Evolutionary conservation across 768 basidiomycete species (phyloP).

Genomic region (Lactarius akahatsu): DNA sequence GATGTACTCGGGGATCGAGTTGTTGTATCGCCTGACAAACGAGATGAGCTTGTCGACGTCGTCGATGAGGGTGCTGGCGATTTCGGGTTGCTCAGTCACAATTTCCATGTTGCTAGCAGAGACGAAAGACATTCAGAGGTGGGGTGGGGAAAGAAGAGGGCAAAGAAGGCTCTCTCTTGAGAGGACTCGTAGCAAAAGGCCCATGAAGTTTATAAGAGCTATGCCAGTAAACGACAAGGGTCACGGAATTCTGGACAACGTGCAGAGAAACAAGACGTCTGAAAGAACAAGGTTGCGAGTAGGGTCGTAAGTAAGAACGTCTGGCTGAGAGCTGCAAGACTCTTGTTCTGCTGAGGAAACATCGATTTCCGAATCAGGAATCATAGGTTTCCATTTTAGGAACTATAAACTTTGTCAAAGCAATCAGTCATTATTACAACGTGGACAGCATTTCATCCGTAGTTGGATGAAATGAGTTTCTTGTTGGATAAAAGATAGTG

Average conservation of each 20-base stretch:
- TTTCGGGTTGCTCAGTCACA: conserved; percentile 3
- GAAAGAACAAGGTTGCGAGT: conserved; percentile 17
- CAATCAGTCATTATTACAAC: neutral
- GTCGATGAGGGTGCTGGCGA: conserved; percentile 1
- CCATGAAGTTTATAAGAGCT: conserved; percentile 9
- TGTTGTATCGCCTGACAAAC: conserved; percentile 16
- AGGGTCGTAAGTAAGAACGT: neutral
- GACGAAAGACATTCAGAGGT: conserved; percentile 3
- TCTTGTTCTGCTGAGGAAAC: conserved; percentile 9
- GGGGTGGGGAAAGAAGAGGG: neutral
- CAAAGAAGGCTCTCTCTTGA: neutral
- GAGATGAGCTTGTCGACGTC: conserved; percentile 12
- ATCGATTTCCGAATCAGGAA: conserved; percentile 12
- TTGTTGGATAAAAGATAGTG: neutral
- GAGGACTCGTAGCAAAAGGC: neutral
- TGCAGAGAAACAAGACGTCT: neutral
- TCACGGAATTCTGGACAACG: neutral
- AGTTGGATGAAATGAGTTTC: neutral
- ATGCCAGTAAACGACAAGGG: neutral
- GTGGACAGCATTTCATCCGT: neutral
- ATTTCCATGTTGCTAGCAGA: neutral
- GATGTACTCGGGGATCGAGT: conserved; percentile 21
- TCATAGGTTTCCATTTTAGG: conserved; percentile 17
- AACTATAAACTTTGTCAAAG: conserved; percentile 1
- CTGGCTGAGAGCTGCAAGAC: neutral